Base-by-base conservation (phyloP, 148 eudicot species). In the Simmondsia chinensis region DNA sequence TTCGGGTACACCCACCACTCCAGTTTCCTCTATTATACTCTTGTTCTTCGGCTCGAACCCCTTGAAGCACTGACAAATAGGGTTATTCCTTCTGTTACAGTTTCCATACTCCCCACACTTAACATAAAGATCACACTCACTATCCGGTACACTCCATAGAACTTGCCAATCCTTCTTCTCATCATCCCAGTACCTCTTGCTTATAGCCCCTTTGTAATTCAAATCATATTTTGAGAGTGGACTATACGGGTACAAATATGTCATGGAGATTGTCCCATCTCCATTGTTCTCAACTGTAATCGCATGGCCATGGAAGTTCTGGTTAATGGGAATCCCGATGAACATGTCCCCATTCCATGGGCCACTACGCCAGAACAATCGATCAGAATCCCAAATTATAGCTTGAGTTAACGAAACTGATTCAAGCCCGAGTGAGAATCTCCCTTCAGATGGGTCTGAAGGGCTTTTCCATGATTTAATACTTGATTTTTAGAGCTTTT, bases 1-100 rank as follows among this genome's bases (percentile, higher is more conserved):
- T 68, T 42, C 83, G 70, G 4, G 32, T 44, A 46, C 87, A 80
- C 7, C 87, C 87, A 21, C 67, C 41, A 4, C 43, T 59, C 79
- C 79, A 76, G n/a, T 59, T 48, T 31, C 79, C 72, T 27, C 15
- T 46, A 2, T 28, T 36, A 76, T 82, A 79, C 39, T 72, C 63
- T 19, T 26, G 20, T 48, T 38, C 21, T 8, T 52, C 2, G 82
- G 77, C 27, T 36, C 46, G 43, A 48, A 80, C 16, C 87, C 86
- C 35, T 28, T 18, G 6, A 79, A 34, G 40, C 81, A 74, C 9
- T n/a, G 18, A 35, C 86, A 79, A 2, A 59, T 48, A 0, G 63
- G 64, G 11, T 48, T 28, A 17, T 16, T 33, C 24, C 7, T n/a
- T 1, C 22, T 0, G 25, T 36, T 58, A 33, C 80, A 78, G 19